Conservation (phyloP, 257 asterid species). For the Capsicum chinense region DNA sequence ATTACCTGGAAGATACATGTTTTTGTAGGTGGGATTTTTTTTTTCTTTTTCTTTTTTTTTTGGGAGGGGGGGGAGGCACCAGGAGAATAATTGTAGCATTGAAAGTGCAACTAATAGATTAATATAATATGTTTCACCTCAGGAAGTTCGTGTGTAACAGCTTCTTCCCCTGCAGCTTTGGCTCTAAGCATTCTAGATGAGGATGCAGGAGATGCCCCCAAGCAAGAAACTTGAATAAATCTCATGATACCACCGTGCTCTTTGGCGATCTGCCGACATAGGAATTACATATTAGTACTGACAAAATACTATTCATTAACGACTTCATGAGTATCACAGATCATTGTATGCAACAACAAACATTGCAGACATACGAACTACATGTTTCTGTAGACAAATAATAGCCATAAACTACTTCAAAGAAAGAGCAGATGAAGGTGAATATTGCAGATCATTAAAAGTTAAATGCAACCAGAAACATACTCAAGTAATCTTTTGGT, state of each 20-base stretch:
- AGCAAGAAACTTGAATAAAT: conserved; percentile 84
- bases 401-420: not conserved
- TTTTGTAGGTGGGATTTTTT: not conserved
- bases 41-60: not conserved
- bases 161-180: conserved; percentile 97
- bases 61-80: too few species aligned
- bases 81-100: not conserved
- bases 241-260: conserved; percentile 98
- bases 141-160: conserved; percentile 67
- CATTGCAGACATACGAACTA: conserved; percentile 35
- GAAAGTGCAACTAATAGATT: not conserved
- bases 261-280: conserved; percentile 71
- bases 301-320: not conserved
- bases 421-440: not conserved
- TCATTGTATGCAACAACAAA: conserved; percentile 2
- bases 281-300: not conserved
- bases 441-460: not conserved
- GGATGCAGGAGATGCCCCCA: conserved; percentile 87
- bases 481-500: not conserved
- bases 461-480: not conserved
- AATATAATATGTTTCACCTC: conserved; percentile 54
- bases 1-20: not conserved
- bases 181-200: conserved; percentile 78
- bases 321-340: not conserved
- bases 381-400: not conserved